phyloP scores from a whole-genome alignment of 768 basidiomycete species.

The Phaeolepiota aurea region DNA sequence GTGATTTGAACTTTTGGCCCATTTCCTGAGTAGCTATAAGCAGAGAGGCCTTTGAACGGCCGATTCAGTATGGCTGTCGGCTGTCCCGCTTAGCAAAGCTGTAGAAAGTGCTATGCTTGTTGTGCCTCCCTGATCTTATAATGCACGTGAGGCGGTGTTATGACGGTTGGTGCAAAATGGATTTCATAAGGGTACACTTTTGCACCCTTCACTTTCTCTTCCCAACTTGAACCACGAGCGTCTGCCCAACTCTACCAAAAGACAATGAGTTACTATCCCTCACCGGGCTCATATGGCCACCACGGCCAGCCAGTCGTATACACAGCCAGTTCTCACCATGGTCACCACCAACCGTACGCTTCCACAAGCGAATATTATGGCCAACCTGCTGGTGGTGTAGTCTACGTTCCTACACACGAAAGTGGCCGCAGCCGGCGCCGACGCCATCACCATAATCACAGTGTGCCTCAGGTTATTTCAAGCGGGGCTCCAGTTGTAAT shows the following conservation, averaged over 20 bases:
- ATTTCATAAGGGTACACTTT: too few species aligned
- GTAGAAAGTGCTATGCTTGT: too few species aligned
- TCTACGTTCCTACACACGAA: constrained; percentile 21
- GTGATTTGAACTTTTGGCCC: constrained; percentile 6
- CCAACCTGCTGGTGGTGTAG: constrained; percentile 18
- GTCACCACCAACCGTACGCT: constrained; percentile 10
- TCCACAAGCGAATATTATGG: constrained; percentile 12
- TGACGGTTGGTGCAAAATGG: too few species aligned
- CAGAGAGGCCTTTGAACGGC: too few species aligned
- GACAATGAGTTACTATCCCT: constrained; percentile 24
- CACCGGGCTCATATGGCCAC: constrained; percentile 22
- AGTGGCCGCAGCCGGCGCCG: constrained; percentile 15
- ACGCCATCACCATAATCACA: constrained; percentile 16
- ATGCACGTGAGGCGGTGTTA: not conserved
- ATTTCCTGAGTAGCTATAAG: too few species aligned
- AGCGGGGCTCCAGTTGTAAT: constrained; percentile 17
- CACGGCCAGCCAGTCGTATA: constrained; percentile 22
- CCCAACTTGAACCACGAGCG: too few species aligned
- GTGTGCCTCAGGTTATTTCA: constrained; percentile 15
- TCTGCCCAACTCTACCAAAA: too few species aligned
- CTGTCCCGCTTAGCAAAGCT: too few species aligned
- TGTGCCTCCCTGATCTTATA: not conserved
- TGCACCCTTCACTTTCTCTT: too few species aligned
- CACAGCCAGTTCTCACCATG: constrained; percentile 14
- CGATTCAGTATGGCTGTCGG: too few species aligned